Percentiles rank a stretch among this genome's conserved stretches.
Evolutionary conservation across 78 protist species (phyloP).

Genomic region (Protostelium mycophagum): DNA sequence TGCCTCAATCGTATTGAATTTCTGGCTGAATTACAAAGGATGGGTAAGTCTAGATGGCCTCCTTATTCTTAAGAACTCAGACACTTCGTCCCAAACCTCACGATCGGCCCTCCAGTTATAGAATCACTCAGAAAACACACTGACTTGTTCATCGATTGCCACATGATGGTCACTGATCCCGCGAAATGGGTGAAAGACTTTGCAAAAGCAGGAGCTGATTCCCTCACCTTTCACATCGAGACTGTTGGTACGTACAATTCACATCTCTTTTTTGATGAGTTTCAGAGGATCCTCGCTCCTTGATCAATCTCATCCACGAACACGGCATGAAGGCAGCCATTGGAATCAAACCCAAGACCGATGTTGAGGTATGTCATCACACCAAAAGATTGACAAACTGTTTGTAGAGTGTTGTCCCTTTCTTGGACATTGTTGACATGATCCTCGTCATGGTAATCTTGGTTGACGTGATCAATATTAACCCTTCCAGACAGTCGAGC

Average conservation of each 20-base stretch:
- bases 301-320: conserved; percentile 48
- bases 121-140: conserved; percentile 83
- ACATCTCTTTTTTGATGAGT: background rate
- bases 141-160: conserved; percentile 90
- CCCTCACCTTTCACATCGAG: conserved; percentile 95
- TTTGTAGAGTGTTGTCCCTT: background rate
- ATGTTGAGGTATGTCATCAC: conserved; percentile 12
- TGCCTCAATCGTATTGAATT: background rate
- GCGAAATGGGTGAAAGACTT: conserved; percentile 82
- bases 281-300: conserved; percentile 5
- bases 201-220: conserved; percentile 80
- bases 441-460: conserved; percentile 85
- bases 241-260: conserved; percentile 24
- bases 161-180: conserved; percentile 96
- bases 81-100: conserved; percentile 97
- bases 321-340: conserved; percentile 87
- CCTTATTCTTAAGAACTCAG: conserved; percentile 4
- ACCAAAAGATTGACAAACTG: background rate
- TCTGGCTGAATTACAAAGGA: background rate
- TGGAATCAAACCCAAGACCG: conserved; percentile 94
- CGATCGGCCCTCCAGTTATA: conserved; percentile 92
- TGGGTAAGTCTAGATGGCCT: background rate
- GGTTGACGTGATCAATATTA: conserved; percentile 25
- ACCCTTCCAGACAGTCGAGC: conserved; percentile 83
- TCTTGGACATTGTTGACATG: conserved; percentile 66